phyloP scores from a whole-genome alignment of 2,329 filamentous ascomycete species.

The Curvularia spicifera region DNA sequence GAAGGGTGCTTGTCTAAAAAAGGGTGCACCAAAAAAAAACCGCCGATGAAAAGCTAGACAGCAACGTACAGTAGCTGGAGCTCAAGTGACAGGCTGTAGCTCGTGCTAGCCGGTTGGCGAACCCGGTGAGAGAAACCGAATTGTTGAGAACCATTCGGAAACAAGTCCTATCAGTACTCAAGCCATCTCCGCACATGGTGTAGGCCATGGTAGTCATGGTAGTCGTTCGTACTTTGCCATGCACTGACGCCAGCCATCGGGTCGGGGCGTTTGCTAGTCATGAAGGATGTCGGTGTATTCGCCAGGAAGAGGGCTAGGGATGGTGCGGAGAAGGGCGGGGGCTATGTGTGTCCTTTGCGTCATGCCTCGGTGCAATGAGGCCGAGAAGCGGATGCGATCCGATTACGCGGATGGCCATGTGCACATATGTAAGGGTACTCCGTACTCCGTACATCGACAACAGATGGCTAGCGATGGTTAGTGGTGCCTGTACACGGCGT shows the following conservation, averaged over 20 bases:
- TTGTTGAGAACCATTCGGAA: not conserved
- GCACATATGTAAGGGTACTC: no score
- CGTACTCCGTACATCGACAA: not conserved
- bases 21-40: not conserved
- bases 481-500: no score
- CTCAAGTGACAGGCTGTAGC: not conserved
- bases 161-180: not conserved
- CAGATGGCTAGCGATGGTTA: not conserved
- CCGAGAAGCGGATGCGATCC: slow-evolving; percentile 9
- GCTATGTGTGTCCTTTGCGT: slow-evolving; percentile 1
- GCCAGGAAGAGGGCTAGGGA: not conserved
- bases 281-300: not conserved
- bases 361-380: slow-evolving; percentile 8
- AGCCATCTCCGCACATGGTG: not conserved
- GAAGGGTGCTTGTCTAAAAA: not conserved
- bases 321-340: not conserved
- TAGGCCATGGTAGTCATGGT: no score
- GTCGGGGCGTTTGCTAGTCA: not conserved
- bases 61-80: not conserved
- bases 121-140: not conserved
- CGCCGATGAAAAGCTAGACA: not conserved
- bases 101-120: not conserved
- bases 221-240: not conserved
- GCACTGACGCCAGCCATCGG: not conserved
- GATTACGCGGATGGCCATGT: not conserved